Base-by-base conservation (phyloP, 1,139 yeast species). In the Debaryomyces subglobosus region DNA sequence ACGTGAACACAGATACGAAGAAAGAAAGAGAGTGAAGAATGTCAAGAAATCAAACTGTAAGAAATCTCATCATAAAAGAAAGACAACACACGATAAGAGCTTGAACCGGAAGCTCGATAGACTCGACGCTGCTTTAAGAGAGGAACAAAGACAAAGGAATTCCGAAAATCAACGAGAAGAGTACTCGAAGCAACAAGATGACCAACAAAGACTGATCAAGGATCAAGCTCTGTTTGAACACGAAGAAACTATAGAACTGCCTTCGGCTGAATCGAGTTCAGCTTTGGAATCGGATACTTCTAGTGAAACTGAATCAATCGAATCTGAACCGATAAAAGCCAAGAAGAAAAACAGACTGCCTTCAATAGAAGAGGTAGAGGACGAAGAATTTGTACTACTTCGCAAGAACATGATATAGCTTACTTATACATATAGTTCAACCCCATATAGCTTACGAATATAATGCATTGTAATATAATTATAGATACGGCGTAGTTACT, bases 361-460 rank as follows among this genome's bases (percentile, higher is more conserved):
- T 18, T 64, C 72, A 1, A 46, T 73, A 24, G 77, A 72, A 52
- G 78, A 71, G 51, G 77, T 74, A 10, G 78, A 73, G 51, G 79
- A 74, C 53, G 79, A 74, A 55, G 79, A 74, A 52, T 73, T 69
- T 54, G 72, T 72, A 5, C 60, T 72, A 65, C 65, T 71, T 50
- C 68, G 72, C 47, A 74, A 73, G 58, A 71, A 64, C n/a, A 24
- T 30, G 25, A 15, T 32, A 20, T 40, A 30, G 15, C 20, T 13
- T 6, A 10, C 20, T 6, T 30, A 30, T 29, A 30, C 8, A 24
- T 25, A 39, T 24, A 18, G 25, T 38, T 13, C 2, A 15, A 23
- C 6, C 24, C 30, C 10, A 23, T 13, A 27, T 27, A 27, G 30
- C 30, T 8, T 23, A 23, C 15, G 29, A 24, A 15, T 37, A 37